A percentile compares a stretch with the other conserved stretches of the same genome.
Evolutionary conservation across 352 stramenopile species (phyloP).

Genomic region (Thalassiosira mediterranea): DNA sequence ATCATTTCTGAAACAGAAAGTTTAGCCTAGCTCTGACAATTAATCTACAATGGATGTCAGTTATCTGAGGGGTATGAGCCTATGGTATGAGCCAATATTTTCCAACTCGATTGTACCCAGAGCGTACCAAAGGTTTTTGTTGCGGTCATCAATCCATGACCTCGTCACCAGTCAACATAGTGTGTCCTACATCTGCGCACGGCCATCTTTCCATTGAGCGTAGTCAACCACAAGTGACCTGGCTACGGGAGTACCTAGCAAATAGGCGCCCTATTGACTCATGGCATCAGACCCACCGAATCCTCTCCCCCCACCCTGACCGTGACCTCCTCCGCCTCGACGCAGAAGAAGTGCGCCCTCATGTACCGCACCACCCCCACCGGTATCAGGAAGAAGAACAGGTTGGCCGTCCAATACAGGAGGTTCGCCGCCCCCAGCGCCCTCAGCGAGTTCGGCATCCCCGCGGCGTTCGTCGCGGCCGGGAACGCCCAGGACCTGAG

Average conservation of each 20-base stretch:
- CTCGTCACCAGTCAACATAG: not conserved
- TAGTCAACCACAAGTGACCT: not conserved
- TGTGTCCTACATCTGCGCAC: not conserved
- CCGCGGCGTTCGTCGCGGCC: not conserved
- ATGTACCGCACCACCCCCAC: slow-evolving; percentile 71
- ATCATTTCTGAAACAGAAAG: no score
- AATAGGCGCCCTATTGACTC: slow-evolving; percentile 7
- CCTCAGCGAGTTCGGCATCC: slow-evolving; percentile 11
- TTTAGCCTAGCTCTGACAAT: no score
- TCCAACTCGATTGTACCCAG: no score
- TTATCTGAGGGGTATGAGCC: no score
- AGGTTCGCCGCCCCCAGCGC: slow-evolving; percentile 60
- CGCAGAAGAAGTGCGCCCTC: slow-evolving; percentile 72
- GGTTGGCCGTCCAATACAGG: slow-evolving; percentile 72
- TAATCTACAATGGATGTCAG: no score
- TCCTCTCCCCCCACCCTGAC: slow-evolving; percentile 61
- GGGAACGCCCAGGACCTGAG: slow-evolving; percentile 61
- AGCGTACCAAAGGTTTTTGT: no score
- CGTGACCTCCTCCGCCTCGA: slow-evolving; percentile 73
- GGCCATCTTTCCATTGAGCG: not conserved
- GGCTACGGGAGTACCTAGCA: not conserved
- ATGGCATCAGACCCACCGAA: slow-evolving; percentile 61
- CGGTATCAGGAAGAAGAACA: slow-evolving; percentile 76
- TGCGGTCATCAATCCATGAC: no score
- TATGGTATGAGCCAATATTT: no score